Evolutionary conservation across 495 filamentous ascomycete genomes (phyloP), one percentile per base, ranked within the genome.

Genomic region (Penicillium pulvis): DNA sequence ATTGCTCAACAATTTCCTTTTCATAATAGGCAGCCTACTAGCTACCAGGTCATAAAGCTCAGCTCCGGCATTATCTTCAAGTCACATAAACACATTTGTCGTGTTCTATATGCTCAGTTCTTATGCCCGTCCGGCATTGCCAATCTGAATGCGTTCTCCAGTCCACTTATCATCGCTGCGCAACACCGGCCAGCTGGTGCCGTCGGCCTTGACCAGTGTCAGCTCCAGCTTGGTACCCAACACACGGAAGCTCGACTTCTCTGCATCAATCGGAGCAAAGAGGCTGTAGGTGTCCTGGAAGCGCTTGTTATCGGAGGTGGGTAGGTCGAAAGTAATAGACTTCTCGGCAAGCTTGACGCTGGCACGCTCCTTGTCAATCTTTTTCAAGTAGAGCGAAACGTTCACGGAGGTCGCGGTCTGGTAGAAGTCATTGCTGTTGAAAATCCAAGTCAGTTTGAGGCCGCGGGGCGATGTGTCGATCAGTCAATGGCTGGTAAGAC

Each of bases 171-270:
- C 92, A 67, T 93, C 90, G 62, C 88, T 91, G 60, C 91, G 85
- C 70, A 97, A 72, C n/a, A 92, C 90, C 33, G 91, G 90, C 93
- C 93, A 97, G 69, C 90, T 89, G 48, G 77, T 81, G 47, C 88
- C 90, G 76, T 97, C 88, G 3, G 83, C 85, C 81, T 97, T 97
- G 60, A 78, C 81, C 53, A 98, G 81, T 30, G 81, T 90, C 60
- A 98, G 77, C 68, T 98, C 95, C 42, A 98, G 76, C 77, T 98
- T 98, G 9, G 94, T 97, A n/a, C 92, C 92, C 72, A 97, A 79
- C 41, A 98, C 88, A 71, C 90, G 91, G 76, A 86, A 94, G 55
- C 76, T 82, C 43, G 88, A 91, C 64, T 87, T 83, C 50, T 83
- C 85, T 9, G 88, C 66, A 60, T 96, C 82, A 63, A 98, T 91